Evolutionary conservation across 75 land plant species (phyloP), one percentile per base, ranked within the genome.

Genomic region (Cryptomeria japonica): DNA sequence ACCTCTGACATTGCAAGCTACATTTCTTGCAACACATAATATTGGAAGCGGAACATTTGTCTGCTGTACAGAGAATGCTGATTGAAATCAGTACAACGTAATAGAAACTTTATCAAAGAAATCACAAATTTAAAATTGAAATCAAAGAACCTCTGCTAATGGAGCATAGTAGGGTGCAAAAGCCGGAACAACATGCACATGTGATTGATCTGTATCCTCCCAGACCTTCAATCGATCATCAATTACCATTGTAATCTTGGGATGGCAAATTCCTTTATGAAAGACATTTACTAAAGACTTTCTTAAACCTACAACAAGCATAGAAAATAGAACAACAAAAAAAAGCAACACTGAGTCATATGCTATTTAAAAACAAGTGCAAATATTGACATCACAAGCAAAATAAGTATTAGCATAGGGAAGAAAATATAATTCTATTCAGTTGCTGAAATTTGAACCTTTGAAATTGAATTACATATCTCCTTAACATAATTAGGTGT

Each of bases 181-280:
- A 84, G 98, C 95, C 85, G 96, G 97, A 75, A 97, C 99, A 85
- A 96, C 96, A 90, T 97, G 98, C 83, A 97, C 99, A 64, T 96
- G 92, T 80, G 96, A 90, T 87, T 97, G 99, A 91, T 97, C 99
- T 86, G 87, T 89, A 22, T 95, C 98, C 91, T 94, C 96, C 99
- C 99, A 97, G 22, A 97, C 99, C 90, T 93, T 93, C 78, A 96
- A 86, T 37, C 99, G 96, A 83, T 96, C 99, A 94, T 98, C 99
- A 86, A 98, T 94, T 41, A 98, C 99, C 87, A 98, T 88, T 53
- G 99, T 91, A 96, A 96, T 94, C 90, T 91, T 96, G 44, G 99
- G 99, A 91, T 98, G 99, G 88, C 97, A 97, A 11, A 77, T 89
- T 56, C 95, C 93, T 87, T 95, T 92, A 86, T 90, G 94, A 85